Conservation (phyloP, 805 yeast species). For the Kazachstania africana region DNA sequence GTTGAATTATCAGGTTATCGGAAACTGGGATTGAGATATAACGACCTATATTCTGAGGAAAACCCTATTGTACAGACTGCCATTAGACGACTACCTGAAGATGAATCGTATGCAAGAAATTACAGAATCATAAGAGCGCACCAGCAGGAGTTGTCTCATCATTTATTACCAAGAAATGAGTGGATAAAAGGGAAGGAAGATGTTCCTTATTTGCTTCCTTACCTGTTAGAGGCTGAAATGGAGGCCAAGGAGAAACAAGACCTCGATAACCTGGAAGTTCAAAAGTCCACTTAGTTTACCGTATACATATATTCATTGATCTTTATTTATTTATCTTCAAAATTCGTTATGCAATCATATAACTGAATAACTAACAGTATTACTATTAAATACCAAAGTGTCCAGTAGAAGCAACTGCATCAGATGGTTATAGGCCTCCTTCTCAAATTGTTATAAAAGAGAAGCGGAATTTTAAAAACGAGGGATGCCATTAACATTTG, state of each 20-base stretch:
- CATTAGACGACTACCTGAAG: conserved; percentile 71
- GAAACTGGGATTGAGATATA: conserved; percentile 82
- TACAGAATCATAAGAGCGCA: conserved; percentile 88
- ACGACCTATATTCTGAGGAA: conserved; percentile 84
- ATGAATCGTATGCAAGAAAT: conserved; percentile 80
- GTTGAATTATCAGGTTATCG: conserved; percentile 80
- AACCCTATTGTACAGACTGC: conserved; percentile 80
- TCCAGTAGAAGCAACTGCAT: neutral
- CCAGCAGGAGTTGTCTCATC: conserved; percentile 76
- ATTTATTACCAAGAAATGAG: conserved; percentile 70
- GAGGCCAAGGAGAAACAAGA: conserved; percentile 80
- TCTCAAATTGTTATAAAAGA: neutral
- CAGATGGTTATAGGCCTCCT: neutral
- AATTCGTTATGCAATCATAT: no score
- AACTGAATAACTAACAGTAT: neutral
- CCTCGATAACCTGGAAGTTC: conserved; percentile 60
- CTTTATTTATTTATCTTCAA: no score
- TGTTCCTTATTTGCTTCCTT: conserved; percentile 72
- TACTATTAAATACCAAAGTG: neutral
- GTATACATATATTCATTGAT: no score
- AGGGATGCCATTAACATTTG: no score
- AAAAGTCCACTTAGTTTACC: neutral
- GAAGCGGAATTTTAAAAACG: no score
- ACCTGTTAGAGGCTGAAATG: conserved; percentile 87
- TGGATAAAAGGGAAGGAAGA: conserved; percentile 74